A percentile compares a stretch with the other conserved stretches of the same genome.
phyloP scores from a whole-genome alignment of 352 stramenopile species.

The Phytophthora megakarya region DNA sequence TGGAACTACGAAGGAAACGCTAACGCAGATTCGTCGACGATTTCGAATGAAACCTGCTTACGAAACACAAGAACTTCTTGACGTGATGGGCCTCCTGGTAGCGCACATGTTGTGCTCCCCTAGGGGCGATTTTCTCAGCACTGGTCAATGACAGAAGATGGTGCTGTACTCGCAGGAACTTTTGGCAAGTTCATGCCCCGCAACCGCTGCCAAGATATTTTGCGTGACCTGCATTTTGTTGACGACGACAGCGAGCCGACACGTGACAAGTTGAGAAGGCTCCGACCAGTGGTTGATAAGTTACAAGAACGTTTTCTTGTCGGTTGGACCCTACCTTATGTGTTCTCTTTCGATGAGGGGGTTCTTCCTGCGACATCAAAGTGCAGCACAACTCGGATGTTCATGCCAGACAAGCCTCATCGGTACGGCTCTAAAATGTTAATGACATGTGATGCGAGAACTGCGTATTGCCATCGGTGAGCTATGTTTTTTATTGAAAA shows the following conservation, averaged over 20 bases:
- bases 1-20: not conserved
- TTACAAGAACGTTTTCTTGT: constrained; percentile 13
- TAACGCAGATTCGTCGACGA: not conserved
- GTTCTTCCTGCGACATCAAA: constrained; percentile 28
- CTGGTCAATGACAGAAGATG: constrained; percentile 24
- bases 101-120: constrained; percentile 25
- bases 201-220: constrained; percentile 16
- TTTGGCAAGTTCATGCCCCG: constrained; percentile 23
- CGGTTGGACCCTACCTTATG: constrained; percentile 3
- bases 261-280: constrained; percentile 30
- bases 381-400: constrained; percentile 36
- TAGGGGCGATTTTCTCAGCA: constrained; percentile 17
- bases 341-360: constrained; percentile 38
- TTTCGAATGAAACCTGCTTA: not conserved
- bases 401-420: constrained; percentile 31
- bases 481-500: no score
- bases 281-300: constrained; percentile 5
- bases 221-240: constrained; percentile 6
- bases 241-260: not conserved
- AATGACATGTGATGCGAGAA: constrained; percentile 13
- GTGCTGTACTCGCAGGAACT: constrained; percentile 9
- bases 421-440: constrained; percentile 27
- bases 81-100: constrained; percentile 27
- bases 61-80: constrained; percentile 13
- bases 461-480: constrained; percentile 5